A percentile compares a stretch with the other conserved stretches of the same genome.
Conservation (phyloP, 352 stramenopile genomes). For the Pythium phragmitis region DNA sequence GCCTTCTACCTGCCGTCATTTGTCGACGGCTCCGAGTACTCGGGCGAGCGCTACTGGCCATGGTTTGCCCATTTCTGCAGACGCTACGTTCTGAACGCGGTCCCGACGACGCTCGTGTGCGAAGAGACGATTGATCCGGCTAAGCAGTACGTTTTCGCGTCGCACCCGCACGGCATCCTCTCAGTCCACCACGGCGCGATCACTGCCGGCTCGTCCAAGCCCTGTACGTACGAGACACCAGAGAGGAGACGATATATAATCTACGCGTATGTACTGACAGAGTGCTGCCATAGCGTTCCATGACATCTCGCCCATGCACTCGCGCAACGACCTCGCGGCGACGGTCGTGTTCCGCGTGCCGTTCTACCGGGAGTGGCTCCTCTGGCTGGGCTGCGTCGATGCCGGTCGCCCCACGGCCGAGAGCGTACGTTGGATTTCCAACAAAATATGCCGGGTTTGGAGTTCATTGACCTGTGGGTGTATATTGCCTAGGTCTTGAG, state of each 20-base stretch:
- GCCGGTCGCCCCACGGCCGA: conserved; percentile 64
- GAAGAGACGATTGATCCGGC: conserved; percentile 55
- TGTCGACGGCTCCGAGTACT: conserved; percentile 30
- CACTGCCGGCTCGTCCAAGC: conserved; percentile 53
- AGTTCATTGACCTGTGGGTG: neutral
- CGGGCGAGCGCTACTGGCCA: conserved; percentile 33
- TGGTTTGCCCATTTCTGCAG: conserved; percentile 26
- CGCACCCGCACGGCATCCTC: conserved; percentile 72
- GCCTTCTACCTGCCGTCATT: conserved; percentile 35
- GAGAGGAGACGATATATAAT: neutral
- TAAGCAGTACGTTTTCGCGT: conserved; percentile 80
- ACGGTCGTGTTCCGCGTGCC: conserved; percentile 78
- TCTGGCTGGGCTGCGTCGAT: conserved; percentile 82
- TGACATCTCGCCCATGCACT: conserved; percentile 61
- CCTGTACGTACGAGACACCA: conserved; percentile 21
- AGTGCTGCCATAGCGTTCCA: conserved; percentile 50
- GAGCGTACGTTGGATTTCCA: conserved; percentile 6
- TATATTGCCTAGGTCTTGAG: conserved; percentile 28
- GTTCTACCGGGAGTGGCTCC: conserved; percentile 72
- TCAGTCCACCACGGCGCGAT: conserved; percentile 71
- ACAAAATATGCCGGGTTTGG: neutral
- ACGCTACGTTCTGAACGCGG: conserved; percentile 28
- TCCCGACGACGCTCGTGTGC: conserved; percentile 67
- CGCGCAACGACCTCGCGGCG: conserved; percentile 63
- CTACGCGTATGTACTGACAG: neutral